These are phyloP conservation scores for Colletotrichum tropicale DNA, from an alignment of 2,329 filamentous ascomycete genomes.

Conservation along the genomic window DNA sequence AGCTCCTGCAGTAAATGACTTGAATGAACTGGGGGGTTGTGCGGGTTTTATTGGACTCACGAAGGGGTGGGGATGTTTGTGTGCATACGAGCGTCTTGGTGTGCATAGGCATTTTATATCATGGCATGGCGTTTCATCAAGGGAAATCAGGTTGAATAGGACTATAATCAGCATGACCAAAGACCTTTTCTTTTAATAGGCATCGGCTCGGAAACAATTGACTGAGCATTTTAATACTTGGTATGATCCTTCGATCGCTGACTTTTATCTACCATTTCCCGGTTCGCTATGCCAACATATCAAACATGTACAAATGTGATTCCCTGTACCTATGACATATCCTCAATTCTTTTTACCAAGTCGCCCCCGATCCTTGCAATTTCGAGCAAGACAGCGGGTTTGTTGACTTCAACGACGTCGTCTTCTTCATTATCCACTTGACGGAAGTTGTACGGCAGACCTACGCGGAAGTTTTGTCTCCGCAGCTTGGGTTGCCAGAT, in stretches of 20 bases:
- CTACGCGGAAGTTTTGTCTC: constrained; percentile 70
- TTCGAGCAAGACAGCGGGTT: constrained; percentile 70
- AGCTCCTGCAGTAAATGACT: constrained; percentile 27
- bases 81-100: constrained; percentile 8
- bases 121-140: constrained; percentile 36
- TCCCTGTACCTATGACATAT: constrained; percentile 20
- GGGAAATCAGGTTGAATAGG: constrained; percentile 18
- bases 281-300: background rate
- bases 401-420: constrained; percentile 67
- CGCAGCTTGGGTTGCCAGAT: constrained; percentile 63
- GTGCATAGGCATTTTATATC: constrained; percentile 40
- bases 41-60: background rate
- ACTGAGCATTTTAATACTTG: background rate
- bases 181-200: constrained; percentile 1
- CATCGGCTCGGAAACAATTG: background rate
- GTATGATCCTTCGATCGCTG: background rate
- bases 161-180: constrained; percentile 12
- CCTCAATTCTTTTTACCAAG: constrained; percentile 71
- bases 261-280: background rate
- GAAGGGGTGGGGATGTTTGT: background rate
- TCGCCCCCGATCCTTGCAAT: constrained; percentile 72
- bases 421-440: constrained; percentile 36
- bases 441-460: constrained; percentile 66
- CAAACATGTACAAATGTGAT: background rate
- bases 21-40: background rate